phyloP scores from a whole-genome alignment of 2,329 filamentous ascomycete species.

The Aspergillus quadrilineatus region DNA sequence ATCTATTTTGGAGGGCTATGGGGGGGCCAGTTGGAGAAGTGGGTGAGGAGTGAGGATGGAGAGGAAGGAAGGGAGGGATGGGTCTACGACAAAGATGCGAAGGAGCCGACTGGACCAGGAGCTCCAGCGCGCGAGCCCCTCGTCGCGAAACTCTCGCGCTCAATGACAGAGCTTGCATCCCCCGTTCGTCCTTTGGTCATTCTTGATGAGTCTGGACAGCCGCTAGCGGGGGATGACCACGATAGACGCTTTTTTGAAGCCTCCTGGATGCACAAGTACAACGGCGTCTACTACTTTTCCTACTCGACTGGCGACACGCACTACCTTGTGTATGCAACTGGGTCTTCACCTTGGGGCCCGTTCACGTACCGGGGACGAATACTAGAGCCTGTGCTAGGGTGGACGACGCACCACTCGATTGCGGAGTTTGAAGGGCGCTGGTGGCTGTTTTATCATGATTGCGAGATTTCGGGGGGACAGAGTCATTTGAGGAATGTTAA shows the following conservation, averaged over 20 bases:
- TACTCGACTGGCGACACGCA: constrained; percentile 79
- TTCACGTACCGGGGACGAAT: constrained; percentile 72
- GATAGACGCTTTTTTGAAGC: constrained; percentile 77
- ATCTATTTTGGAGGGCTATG: constrained; percentile 77
- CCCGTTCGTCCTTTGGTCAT: constrained; percentile 63
- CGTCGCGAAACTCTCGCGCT: constrained; percentile 62
- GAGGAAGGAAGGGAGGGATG: constrained; percentile 32
- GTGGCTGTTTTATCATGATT: constrained; percentile 77
- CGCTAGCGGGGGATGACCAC: constrained; percentile 66
- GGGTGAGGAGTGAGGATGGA: constrained; percentile 55
- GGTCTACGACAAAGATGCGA: constrained; percentile 60
- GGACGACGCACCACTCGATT: constrained; percentile 80
- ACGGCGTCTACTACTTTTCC: constrained; percentile 70
- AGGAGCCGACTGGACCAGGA: constrained; percentile 60
- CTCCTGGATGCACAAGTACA: constrained; percentile 74
- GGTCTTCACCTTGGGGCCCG: constrained; percentile 65
- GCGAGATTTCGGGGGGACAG: constrained; percentile 65
- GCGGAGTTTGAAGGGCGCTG: constrained; percentile 70
- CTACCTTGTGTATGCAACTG: constrained; percentile 68
- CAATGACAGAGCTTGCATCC: constrained; percentile 64
- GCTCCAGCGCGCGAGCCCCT: constrained; percentile 62
- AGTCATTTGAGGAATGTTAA: constrained; percentile 73
- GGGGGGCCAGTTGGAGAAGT: constrained; percentile 80
- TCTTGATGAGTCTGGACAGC: constrained; percentile 61
- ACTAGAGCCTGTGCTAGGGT: constrained; percentile 72